Conservation (phyloP, 371 early-diverging fungal species). For the Funneliformis caledonium region DNA sequence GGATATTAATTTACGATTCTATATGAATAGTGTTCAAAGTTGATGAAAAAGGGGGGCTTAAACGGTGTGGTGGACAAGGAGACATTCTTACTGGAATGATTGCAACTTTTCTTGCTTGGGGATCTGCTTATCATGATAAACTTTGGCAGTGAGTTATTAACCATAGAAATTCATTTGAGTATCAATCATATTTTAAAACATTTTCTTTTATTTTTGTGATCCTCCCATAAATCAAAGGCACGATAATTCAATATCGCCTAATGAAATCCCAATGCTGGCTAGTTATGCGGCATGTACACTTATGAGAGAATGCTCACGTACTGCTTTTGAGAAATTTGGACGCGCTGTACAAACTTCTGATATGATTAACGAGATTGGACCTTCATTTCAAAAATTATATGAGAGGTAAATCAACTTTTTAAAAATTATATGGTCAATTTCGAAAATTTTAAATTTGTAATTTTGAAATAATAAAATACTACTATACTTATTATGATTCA, state of each 20-base stretch:
- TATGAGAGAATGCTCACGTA: conserved; percentile 64
- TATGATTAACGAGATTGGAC: conserved; percentile 75
- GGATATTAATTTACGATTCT: conserved; percentile 17
- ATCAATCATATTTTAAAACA: background rate
- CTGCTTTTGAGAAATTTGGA: conserved; percentile 72
- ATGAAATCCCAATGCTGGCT: conserved; percentile 68
- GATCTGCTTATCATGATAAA: conserved; percentile 62
- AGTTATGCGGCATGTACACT: conserved; percentile 75
- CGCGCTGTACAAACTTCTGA: conserved; percentile 77
- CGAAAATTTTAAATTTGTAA: too few relatives aligned
- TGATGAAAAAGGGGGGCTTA: conserved; percentile 67
- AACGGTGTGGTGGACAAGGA: conserved; percentile 98
- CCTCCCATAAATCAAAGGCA: conserved; percentile 44
- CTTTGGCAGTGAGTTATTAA: conserved; percentile 61
- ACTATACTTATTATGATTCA: too few relatives aligned
- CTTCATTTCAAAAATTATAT: conserved; percentile 56
- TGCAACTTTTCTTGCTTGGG: conserved; percentile 91
- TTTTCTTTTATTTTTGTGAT: background rate
- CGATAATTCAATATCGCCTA: conserved; percentile 48
- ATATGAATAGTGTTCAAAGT: conserved; percentile 58
- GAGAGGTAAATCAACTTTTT: conserved; percentile 34
- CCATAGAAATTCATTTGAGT: background rate
- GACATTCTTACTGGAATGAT: conserved; percentile 93
- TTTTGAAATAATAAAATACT: too few relatives aligned
- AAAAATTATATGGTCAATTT: too few relatives aligned